Base-by-base conservation (phyloP, 2,329 filamentous ascomycete genomes). In the Talaromyces sp. region DNA sequence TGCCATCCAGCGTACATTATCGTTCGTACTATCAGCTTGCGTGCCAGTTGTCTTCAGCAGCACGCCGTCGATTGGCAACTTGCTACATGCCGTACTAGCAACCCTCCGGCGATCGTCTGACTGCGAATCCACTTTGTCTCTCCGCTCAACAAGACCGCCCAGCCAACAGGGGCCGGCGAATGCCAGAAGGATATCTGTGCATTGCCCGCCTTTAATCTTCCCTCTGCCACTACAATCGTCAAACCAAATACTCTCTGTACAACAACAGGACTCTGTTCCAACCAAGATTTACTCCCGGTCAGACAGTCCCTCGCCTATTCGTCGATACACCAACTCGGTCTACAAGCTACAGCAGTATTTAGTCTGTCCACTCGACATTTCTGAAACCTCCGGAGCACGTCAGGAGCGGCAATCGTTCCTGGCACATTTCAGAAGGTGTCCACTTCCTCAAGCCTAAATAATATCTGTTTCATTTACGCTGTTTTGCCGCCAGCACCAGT, bases 21-120 rank as follows among this genome's bases (percentile, higher is more conserved):
- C 46, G 33, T 52, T 7, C 48, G 9, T 52, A 33, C 28, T 8
- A n/a, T 33, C 48, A 50, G 11, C 48, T 21, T 11, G 48, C 12
- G n/a, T 18, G n/a, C 48, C 28, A 18, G 11, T 5, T 33, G 11
- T 28, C 18, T 18, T 12, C n/a, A 54, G 50, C 50, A 54, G 2
- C 50, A 9, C 37, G 37, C 37, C 50, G 31, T 54, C 40, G 40
- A 46, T 35, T 58, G 57, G 57, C 18, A 14, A 55, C 48, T 33
- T 25, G 60, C 39, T 61, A 44, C 60, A 62, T 62, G 44, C 60
- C 60, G 58, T 60, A 40, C 60, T 55, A 62, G 60, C 60, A 62
- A 57, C 28, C 60, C 42, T 42, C 52, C 40, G 52, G 60, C 60
- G 60, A 62, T 62, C 54, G 40, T 61, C 60, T 58, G 31, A 42